phyloP scores from a whole-genome alignment of 139 green algal genomes.

The Chlorella sp. region DNA sequence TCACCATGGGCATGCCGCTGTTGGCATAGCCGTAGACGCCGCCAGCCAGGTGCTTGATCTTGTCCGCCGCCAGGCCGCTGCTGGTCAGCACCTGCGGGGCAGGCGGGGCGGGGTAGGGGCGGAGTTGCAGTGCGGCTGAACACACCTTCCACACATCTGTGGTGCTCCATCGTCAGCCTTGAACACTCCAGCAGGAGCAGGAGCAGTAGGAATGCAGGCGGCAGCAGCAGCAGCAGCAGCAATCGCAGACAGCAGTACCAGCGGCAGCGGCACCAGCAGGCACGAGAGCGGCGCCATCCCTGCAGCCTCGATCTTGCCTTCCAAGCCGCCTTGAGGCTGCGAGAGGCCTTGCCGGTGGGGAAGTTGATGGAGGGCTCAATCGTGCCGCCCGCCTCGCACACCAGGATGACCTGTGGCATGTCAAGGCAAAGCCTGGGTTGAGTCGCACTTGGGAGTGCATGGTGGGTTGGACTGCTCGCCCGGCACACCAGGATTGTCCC shows the following conservation, averaged over 20 bases:
- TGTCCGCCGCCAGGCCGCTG: not conserved
- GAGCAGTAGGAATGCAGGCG: too few species aligned
- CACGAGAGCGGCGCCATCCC: too few species aligned
- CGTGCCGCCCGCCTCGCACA: slow-evolving; percentile 69
- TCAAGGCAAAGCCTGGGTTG: too few species aligned
- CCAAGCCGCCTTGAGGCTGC: slow-evolving; percentile 61
- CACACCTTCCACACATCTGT: too few species aligned
- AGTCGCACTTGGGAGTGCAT: too few species aligned
- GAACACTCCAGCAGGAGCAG: too few species aligned
- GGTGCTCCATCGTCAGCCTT: too few species aligned
- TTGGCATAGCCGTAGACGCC: slow-evolving; percentile 51
- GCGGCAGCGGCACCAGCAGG: not conserved
- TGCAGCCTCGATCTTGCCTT: slow-evolving; percentile 21
- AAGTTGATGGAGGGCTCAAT: slow-evolving; percentile 58
- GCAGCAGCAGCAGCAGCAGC: not conserved
- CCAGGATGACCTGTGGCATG: slow-evolving; percentile 58
- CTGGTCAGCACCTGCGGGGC: slow-evolving; percentile 16
- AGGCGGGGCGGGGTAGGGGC: not conserved
- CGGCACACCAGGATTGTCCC: too few species aligned
- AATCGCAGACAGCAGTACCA: too few species aligned
- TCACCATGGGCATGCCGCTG: slow-evolving; percentile 41
- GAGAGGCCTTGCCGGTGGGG: slow-evolving; percentile 50
- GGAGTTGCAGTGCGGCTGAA: too few species aligned
- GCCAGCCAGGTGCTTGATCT: slow-evolving; percentile 61
- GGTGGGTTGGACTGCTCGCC: too few species aligned